Evolutionary conservation across 768 basidiomycete species (phyloP).

Genomic region (Wakefieldia striispora): DNA sequence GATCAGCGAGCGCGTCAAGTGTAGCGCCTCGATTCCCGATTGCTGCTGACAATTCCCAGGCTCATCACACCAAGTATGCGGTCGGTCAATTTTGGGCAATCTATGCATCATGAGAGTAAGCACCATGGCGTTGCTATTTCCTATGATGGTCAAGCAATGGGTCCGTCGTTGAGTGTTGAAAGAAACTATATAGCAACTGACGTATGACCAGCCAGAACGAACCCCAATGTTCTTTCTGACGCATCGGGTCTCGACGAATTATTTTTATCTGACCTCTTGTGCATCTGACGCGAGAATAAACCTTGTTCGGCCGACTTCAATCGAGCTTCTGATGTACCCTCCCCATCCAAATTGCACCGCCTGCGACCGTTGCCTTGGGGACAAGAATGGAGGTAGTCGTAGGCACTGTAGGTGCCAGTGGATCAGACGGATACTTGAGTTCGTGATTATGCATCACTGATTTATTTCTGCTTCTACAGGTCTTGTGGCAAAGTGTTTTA

Average conservation of each 20-base stretch:
- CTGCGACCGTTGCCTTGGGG: background rate
- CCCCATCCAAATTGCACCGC: slow-evolving; percentile 6
- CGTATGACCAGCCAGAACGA: background rate
- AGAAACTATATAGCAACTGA: background rate
- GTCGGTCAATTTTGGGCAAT: too few species aligned
- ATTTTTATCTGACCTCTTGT: background rate
- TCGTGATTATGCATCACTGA: slow-evolving; percentile 4
- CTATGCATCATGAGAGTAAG: too few species aligned
- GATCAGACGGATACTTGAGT: background rate
- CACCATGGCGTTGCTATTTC: background rate
- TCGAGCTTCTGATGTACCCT: slow-evolving; percentile 12
- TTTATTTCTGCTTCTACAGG: slow-evolving; percentile 1
- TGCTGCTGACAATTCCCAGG: background rate
- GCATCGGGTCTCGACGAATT: background rate
- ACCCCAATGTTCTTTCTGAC: too few species aligned
- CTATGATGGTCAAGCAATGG: background rate
- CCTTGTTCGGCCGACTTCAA: background rate
- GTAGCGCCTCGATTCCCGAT: background rate
- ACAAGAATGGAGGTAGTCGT: background rate
- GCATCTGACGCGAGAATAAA: background rate
- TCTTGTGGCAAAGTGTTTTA: background rate
- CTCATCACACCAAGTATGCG: too few species aligned
- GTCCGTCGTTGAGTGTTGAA: background rate
- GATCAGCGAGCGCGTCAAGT: too few species aligned
- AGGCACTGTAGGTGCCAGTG: background rate